Conservation (phyloP, 148 eudicot species). For the Linanthus parryae region DNA sequence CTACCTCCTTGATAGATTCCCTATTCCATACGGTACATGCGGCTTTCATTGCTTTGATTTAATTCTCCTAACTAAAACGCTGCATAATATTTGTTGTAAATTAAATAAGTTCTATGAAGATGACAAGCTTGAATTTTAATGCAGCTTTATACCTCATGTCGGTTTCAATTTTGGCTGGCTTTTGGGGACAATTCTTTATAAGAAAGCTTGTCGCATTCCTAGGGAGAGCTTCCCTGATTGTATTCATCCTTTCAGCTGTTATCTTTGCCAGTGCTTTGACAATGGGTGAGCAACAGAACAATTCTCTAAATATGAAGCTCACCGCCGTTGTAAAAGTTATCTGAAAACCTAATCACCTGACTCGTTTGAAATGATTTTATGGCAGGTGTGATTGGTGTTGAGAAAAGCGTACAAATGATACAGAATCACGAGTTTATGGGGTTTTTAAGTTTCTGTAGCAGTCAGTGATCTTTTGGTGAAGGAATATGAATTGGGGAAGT, state of each 20-base stretch:
- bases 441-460: constrained; percentile 70
- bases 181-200: constrained; percentile 92
- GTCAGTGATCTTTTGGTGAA: constrained; percentile 29
- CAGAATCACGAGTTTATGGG: constrained; percentile 77
- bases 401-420: constrained; percentile 64
- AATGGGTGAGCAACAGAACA: constrained; percentile 56
- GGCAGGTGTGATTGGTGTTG: constrained; percentile 76
- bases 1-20: constrained; percentile 83
- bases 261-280: constrained; percentile 90
- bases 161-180: constrained; percentile 81
- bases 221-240: constrained; percentile 77
- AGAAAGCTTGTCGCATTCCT: constrained; percentile 68
- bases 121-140: constrained; percentile 4
- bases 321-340: no score
- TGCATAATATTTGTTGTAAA: not conserved
- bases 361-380: no score
- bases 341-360: no score
- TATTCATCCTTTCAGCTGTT: constrained; percentile 84
- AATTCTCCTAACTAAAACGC: not conserved
- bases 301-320: not conserved
- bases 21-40: constrained; percentile 66
- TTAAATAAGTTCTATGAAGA: not conserved
- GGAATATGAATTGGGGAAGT: not conserved
- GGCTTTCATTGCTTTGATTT: not conserved
- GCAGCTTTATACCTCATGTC: constrained; percentile 82